phyloP scores from a whole-genome alignment of 2,329 filamentous ascomycete genomes.

The Beauveria pseudobassiana region DNA sequence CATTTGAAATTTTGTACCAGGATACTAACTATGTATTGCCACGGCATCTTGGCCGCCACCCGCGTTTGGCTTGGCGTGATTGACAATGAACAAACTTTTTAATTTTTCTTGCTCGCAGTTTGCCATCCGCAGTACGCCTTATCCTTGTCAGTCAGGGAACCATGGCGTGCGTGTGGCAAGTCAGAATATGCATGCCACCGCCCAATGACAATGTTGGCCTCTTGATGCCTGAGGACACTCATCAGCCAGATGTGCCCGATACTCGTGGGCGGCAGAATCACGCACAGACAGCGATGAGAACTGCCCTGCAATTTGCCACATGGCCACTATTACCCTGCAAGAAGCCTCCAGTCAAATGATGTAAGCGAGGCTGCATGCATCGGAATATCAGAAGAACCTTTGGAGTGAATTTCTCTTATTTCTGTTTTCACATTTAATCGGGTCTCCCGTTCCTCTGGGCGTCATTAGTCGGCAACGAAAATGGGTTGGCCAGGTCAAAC shows the following conservation, averaged over 20 bases:
- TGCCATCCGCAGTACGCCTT: not conserved
- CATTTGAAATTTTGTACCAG: no score
- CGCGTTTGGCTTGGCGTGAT: slow-evolving; percentile 5
- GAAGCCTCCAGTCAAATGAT: no score
- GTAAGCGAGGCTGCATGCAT: no score
- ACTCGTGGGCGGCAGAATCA: not conserved
- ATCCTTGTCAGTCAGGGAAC: not conserved
- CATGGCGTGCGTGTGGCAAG: not conserved
- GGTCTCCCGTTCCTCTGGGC: no score
- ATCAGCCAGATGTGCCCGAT: not conserved
- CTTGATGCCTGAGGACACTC: not conserved
- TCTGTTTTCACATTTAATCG: no score
- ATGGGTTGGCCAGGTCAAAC: no score
- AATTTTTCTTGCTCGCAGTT: not conserved
- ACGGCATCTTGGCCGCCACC: not conserved
- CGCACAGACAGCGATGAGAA: not conserved
- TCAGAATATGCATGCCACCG: not conserved
- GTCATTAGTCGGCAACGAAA: no score
- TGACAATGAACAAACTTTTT: not conserved
- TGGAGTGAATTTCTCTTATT: no score
- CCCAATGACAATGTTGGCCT: not conserved
- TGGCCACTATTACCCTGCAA: no score
- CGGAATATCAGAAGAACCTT: no score
- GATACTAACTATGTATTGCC: no score
- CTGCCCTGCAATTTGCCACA: no score